Percentiles rank a stretch among this genome's conserved stretches.
phyloP scores from a whole-genome alignment of 176 grass and related monocot species.

The Coix lacrymajobi region DNA sequence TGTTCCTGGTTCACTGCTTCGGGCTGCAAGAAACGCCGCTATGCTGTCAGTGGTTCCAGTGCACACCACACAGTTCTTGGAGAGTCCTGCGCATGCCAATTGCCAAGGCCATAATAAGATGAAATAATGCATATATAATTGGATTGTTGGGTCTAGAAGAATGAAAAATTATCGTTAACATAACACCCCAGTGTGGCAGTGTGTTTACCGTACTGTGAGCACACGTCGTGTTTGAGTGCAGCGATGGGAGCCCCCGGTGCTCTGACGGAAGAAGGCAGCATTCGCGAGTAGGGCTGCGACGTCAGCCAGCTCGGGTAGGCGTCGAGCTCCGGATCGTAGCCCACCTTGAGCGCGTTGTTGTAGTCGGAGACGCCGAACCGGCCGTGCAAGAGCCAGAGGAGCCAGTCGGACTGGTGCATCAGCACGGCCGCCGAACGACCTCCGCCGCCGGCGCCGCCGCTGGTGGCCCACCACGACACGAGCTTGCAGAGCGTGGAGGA shows the following conservation, averaged over 20 bases:
- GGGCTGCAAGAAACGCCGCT: conserved; percentile 67
- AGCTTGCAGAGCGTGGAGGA: conserved; percentile 84
- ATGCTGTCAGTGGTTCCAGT: conserved; percentile 84
- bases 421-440: conserved; percentile 31
- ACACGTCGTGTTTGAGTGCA: conserved; percentile 52
- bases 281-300: conserved; percentile 51
- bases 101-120: background rate
- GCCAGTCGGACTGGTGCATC: conserved; percentile 94
- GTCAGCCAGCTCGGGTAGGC: conserved; percentile 73
- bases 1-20: conserved; percentile 46
- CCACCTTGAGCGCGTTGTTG: conserved; percentile 84
- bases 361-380: conserved; percentile 68
- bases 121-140: background rate
- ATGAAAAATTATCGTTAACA: background rate
- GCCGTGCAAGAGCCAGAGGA: conserved; percentile 86
- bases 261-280: conserved; percentile 62
- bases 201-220: conserved; percentile 48
- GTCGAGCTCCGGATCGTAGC: conserved; percentile 63
- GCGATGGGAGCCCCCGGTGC: conserved; percentile 52
- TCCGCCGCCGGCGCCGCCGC: background rate
- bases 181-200: no score
- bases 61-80: conserved; percentile 48
- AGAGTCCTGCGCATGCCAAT: conserved; percentile 26
- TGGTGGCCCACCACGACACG: conserved; percentile 67
- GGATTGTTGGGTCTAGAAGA: background rate